Evolutionary conservation across 192 early-diverging fungal genomes (phyloP), one percentile per base, ranked within the genome.

Genomic region (Geranomyces variabilis): DNA sequence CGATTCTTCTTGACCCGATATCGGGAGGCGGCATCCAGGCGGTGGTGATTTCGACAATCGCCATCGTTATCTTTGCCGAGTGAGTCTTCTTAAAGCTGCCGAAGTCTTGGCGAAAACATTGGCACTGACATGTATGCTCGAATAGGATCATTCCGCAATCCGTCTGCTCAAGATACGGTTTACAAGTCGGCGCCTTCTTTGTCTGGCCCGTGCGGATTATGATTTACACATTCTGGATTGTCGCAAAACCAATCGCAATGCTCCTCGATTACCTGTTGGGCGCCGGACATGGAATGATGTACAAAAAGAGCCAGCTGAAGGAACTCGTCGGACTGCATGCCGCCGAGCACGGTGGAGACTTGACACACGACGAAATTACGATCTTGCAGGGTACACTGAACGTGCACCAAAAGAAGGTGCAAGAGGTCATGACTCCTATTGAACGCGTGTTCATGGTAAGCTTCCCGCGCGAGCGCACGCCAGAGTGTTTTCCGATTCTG

Each of bases 1-100:
- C 93, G 7, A 93, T 95, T 66, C 83, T 95, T 60, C 81, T 93
- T 63, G 88, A 93, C 66, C 87, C 86, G 13, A 84, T 93, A 2
- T 29, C 71, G 47, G 61, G 82, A 9, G 79, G 79, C 55, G 94
- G 93, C 1, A 81, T 88, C 55, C 84, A 86, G 28, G 96, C 95
- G 28, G 88, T 98, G 21, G 66, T 96, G 3, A 86, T 91, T n/a
- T 96, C 96, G 6, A 96, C 94, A 1, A 85, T 86, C 1, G 75
- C 93, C 34, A 92, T 98, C 74, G 89, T 98, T 19, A 70, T 96
- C 53, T 96, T 94, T 80, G 93, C 94, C 69, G 96, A 98, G 86
- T 87, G 70, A 28, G 83, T 78, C 12, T 47, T 19, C 46, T 47
- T 19, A 14, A 19, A 19, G 51, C 51, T 4, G 51, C 19, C 51